These are phyloP conservation scores for Arachnomyces sp. DNA, from an alignment of 2,329 filamentous ascomycete species.

Conservation along the genomic window DNA sequence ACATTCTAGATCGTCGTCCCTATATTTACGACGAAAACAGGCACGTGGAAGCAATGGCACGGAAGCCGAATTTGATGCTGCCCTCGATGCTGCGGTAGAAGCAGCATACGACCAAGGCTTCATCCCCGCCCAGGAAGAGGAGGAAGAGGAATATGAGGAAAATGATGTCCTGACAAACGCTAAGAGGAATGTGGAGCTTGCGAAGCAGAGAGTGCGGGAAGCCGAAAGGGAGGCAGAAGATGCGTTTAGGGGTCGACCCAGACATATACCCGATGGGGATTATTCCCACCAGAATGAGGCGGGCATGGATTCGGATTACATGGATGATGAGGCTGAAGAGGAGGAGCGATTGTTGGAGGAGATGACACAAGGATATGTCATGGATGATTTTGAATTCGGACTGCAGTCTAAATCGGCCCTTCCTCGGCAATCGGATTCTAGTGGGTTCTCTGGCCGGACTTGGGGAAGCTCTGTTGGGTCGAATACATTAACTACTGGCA, in stretches of 20 bases:
- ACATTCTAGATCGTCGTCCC: conserved; percentile 69
- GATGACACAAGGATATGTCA: conserved; percentile 73
- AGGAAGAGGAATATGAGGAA: conserved; percentile 26
- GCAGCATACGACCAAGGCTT: conserved; percentile 91
- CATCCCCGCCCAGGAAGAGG: conserved; percentile 55
- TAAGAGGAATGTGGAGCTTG: conserved; percentile 62
- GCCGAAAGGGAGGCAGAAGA: conserved; percentile 63
- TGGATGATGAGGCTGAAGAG: conserved; percentile 62
- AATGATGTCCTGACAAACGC: conserved; percentile 41
- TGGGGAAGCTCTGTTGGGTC: conserved; percentile 75
- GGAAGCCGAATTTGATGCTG: conserved; percentile 87
- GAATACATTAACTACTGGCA: conserved; percentile 61
- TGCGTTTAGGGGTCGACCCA: conserved; percentile 29
- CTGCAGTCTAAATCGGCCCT: conserved; percentile 59
- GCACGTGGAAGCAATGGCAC: conserved; percentile 65
- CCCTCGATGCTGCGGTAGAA: conserved; percentile 89
- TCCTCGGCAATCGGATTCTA: conserved; percentile 75
- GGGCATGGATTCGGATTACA: conserved; percentile 37
- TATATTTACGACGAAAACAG: conserved; percentile 61
- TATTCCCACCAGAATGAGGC: too few relatives aligned
- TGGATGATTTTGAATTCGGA: conserved; percentile 75
- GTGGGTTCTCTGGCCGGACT: conserved; percentile 65
- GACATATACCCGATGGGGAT: too few relatives aligned
- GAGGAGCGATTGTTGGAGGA: conserved; percentile 74
- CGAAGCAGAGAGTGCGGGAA: conserved; percentile 67